phyloP scores from a whole-genome alignment of 352 stramenopile genomes.

The Pelagophyceae sp. region DNA sequence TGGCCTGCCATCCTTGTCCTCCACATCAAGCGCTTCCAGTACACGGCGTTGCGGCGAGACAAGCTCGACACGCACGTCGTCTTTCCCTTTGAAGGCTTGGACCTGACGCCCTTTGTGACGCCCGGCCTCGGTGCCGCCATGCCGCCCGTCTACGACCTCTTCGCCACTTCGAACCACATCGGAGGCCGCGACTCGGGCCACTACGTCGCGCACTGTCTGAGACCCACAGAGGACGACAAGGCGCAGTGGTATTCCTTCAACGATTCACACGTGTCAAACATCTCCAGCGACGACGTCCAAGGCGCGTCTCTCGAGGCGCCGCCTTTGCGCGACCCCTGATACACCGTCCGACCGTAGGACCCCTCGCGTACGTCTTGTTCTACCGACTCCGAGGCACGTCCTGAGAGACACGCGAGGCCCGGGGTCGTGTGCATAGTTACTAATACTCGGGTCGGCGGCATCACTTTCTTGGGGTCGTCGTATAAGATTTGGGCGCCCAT shows the following conservation, averaged over 20 bases:
- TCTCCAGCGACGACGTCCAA: constrained; percentile 37
- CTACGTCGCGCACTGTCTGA: constrained; percentile 41
- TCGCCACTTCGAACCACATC: constrained; percentile 78
- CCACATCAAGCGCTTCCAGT: constrained; percentile 81
- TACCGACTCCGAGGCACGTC: constrained; percentile 53
- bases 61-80: constrained; percentile 55
- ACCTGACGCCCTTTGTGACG: constrained; percentile 49
- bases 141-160: constrained; percentile 70
- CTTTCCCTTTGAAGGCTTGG: constrained; percentile 33
- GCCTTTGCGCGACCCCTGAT: too few species aligned
- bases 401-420: not conserved
- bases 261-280: constrained; percentile 19
- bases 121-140: constrained; percentile 36
- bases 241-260: constrained; percentile 59
- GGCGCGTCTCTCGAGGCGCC: too few species aligned
- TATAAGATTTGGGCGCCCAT: too few species aligned
- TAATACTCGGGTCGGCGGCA: too few species aligned
- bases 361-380: constrained; percentile 74
- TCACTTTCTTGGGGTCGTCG: too few species aligned
- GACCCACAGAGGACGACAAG: constrained; percentile 46
- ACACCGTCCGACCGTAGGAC: too few species aligned
- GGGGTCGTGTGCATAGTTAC: too few species aligned
- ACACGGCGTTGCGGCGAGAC: constrained; percentile 60
- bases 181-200: constrained; percentile 57
- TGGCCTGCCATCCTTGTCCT: constrained; percentile 72